Evolutionary conservation across 768 basidiomycete genomes (phyloP), one percentile per base, ranked within the genome.

Genomic region (Leccinellum rugosiceps): DNA sequence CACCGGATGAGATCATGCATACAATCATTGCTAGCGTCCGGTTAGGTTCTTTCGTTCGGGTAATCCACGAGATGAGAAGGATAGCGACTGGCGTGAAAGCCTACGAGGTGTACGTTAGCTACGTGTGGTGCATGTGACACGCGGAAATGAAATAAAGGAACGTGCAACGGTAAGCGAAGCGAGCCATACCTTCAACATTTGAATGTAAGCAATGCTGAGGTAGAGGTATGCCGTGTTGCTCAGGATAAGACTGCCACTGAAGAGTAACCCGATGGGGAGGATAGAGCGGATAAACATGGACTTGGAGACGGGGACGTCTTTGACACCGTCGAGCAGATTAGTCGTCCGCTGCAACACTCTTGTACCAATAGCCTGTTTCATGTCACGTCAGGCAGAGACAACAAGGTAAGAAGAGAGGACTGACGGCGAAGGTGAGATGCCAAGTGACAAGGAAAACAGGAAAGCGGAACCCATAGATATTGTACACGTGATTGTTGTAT

Each of bases 371-470:
- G 93, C 79, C 83, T 88, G 34, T 9, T 19, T 6, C 56, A 50
- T 7, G 44, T 25, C 10, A 21, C 14, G 50, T 63, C 28, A 66
- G 59, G 25, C 9, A 11, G 19, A 1, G 14, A 35, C 6, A 48
- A 53, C 13, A 50, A 54, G 45, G 53, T 15, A 38, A 56, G 52
- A 26, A 50, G 19, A 32, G 14, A 21, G 14, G 11, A 74, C 79
- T 72, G 68, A 82, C 83, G 53, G 88, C 87, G 61, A 92, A 85
- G 28, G 80, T 76, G 28, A 87, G 73, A 71, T 94, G 94, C 82
- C 82, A 95, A 43, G 93, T 95, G 55, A 94, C 93, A 47, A 94
- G 82, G 74, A 95, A 96, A 62, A 97, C 93, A 28, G 95, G 95
- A 77, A 78, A 97, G 67, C 84, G 83, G 79, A 97, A 97, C 58